Percentiles rank a stretch among this genome's conserved stretches.
These are phyloP conservation scores for Penicillium vulpinum DNA, from an alignment of 2,329 filamentous ascomycete genomes.

Conservation along the genomic window DNA sequence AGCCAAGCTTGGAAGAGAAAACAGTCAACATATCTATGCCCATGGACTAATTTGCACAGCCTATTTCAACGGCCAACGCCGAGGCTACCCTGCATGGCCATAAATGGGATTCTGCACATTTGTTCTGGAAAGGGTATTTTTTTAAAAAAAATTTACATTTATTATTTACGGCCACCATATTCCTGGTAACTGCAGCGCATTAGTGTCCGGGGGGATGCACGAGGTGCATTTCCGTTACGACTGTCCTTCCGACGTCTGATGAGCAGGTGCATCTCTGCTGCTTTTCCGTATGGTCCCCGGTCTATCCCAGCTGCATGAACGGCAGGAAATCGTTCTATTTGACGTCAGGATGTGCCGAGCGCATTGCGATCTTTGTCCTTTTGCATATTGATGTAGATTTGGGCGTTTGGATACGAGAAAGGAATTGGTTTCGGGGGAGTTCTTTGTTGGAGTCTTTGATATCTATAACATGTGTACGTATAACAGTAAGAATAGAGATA, in stretches of 20 bases:
- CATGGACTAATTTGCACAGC: neutral
- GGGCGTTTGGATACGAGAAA: neutral
- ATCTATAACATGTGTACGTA: neutral
- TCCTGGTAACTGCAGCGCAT: slow-evolving; percentile 27
- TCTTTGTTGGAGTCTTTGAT: neutral
- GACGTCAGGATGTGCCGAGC: slow-evolving; percentile 20
- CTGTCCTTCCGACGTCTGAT: slow-evolving; percentile 12
- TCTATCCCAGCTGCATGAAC: slow-evolving; percentile 24
- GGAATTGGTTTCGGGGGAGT: neutral
- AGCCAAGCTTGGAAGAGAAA: neutral
- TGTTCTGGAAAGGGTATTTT: slow-evolving; percentile 23
- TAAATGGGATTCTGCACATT: slow-evolving; percentile 9
- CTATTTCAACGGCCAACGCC: slow-evolving; percentile 14
- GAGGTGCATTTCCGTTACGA: slow-evolving; percentile 29
- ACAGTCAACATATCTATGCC: neutral
- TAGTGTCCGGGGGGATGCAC: slow-evolving; percentile 39
- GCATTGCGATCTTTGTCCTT: slow-evolving; percentile 10
- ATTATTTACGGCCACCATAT: slow-evolving; percentile 3
- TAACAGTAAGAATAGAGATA: no score
- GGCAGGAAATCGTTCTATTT: slow-evolving; percentile 10
- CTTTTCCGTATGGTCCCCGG: slow-evolving; percentile 9
- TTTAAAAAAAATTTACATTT: neutral
- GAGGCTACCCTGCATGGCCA: slow-evolving; percentile 11
- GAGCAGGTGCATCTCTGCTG: slow-evolving; percentile 6
- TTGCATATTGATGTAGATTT: slow-evolving; percentile 1